A percentile compares a stretch with the other conserved stretches of the same genome.
phyloP scores from a whole-genome alignment of 441 rosid species.

The Mallotus japonicus region DNA sequence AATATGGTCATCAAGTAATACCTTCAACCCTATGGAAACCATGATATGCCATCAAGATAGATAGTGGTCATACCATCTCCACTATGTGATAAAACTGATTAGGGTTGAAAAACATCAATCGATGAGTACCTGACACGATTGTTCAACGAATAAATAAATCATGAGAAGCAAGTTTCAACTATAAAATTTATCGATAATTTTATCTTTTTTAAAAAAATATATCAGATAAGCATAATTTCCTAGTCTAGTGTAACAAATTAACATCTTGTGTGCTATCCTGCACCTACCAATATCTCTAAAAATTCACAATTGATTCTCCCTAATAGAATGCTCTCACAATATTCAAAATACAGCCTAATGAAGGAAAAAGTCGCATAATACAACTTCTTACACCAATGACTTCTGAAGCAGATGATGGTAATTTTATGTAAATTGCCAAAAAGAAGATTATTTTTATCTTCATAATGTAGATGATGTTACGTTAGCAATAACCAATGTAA shows the following conservation, averaged over 20 bases:
- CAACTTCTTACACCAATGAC: neutral
- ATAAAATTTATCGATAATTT: too few relatives aligned
- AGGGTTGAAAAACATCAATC: neutral
- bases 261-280: neutral
- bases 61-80: neutral
- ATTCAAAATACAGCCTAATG: neutral
- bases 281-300: neutral
- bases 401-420: neutral
- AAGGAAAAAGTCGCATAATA: neutral
- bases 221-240: neutral
- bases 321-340: neutral
- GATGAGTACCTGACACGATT: neutral
- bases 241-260: neutral
- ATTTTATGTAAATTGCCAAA: neutral
- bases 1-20: too few relatives aligned
- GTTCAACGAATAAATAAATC: neutral
- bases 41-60: too few relatives aligned
- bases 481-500: neutral
- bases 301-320: neutral
- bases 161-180: neutral
- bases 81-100: neutral
- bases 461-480: neutral
- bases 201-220: too few relatives aligned
- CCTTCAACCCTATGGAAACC: too few relatives aligned
- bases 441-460: neutral